Percentiles rank a stretch among this genome's conserved stretches.
These are phyloP conservation scores for Cryptococcus wingfieldii DNA, from an alignment of 1,284 basidiomycete species.

Conservation along the genomic window DNA sequence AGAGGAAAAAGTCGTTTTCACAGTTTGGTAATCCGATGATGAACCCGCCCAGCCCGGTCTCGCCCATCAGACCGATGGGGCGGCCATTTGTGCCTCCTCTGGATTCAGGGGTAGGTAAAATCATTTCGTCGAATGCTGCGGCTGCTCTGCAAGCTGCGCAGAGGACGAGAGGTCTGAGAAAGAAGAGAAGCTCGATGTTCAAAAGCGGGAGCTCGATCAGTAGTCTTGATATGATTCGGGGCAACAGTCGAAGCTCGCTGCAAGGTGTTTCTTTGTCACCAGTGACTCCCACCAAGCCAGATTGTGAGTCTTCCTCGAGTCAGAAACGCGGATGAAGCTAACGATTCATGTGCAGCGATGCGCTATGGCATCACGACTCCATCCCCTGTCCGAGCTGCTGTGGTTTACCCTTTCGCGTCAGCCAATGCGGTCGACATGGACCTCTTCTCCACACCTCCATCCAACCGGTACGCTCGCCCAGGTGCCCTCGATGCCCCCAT, in stretches of 20 bases:
- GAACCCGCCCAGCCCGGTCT: constrained; percentile 13
- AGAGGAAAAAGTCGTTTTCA: constrained; percentile 9
- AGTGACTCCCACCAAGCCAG: constrained; percentile 36
- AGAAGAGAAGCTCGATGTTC: constrained; percentile 46
- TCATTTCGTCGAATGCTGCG: constrained; percentile 11
- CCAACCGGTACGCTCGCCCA: not conserved
- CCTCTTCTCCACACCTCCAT: constrained; percentile 16
- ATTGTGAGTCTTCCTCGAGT: constrained; percentile 18
- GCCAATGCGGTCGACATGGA: constrained; percentile 8
- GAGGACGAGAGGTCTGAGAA: constrained; percentile 36
- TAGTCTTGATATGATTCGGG: constrained; percentile 29
- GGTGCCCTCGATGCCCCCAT: constrained; percentile 8
- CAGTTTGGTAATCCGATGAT: constrained; percentile 1
- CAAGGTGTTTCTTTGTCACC: constrained; percentile 26
- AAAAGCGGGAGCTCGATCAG: constrained; percentile 30
- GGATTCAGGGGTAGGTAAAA: too few species aligned
- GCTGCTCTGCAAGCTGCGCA: constrained; percentile 18
- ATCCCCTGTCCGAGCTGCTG: constrained; percentile 22
- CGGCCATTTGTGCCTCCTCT: not conserved
- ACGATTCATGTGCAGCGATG: constrained; percentile 14
- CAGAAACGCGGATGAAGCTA: not conserved
- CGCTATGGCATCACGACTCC: constrained; percentile 32
- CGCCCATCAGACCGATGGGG: constrained; percentile 12
- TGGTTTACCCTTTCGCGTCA: constrained; percentile 34
- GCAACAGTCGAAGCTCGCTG: constrained; percentile 10